A percentile compares a stretch with the other conserved stretches of the same genome.
phyloP scores from a whole-genome alignment of 257 asterid genomes.

The Capsicum baccatum region DNA sequence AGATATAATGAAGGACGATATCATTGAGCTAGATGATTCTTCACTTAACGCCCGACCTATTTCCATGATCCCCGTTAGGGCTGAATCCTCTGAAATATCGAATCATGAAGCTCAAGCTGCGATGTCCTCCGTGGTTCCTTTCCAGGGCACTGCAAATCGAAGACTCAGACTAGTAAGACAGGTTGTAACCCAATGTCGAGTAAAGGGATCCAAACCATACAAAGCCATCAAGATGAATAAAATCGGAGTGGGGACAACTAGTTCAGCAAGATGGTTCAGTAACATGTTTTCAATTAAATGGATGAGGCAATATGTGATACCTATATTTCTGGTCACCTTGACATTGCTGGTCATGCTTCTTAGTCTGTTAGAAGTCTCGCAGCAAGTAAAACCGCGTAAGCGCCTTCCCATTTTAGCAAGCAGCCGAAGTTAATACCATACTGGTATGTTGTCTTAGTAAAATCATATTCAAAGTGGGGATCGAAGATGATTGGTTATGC shows the following conservation, averaged over 20 bases:
- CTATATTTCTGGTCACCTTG: constrained; percentile 5
- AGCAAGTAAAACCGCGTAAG: constrained; percentile 1
- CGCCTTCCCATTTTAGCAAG: background rate
- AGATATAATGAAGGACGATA: constrained; percentile 86
- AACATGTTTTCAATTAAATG: background rate
- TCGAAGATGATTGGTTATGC: background rate
- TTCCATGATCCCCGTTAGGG: constrained; percentile 12
- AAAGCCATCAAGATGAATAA: constrained; percentile 5
- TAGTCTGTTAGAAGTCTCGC: background rate
- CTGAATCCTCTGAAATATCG: constrained; percentile 32
- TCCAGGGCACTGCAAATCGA: constrained; percentile 69
- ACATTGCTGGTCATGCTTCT: constrained; percentile 26
- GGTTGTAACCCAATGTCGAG: background rate
- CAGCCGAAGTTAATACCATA: background rate
- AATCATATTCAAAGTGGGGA: background rate
- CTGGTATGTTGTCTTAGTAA: background rate
- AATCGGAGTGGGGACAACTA: background rate
- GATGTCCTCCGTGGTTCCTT: constrained; percentile 33
- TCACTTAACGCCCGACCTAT: constrained; percentile 33
- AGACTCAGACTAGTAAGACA: constrained; percentile 52
- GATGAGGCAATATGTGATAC: constrained; percentile 12
- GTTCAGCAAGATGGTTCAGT: constrained; percentile 13
- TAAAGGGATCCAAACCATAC: background rate
- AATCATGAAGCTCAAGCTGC: constrained; percentile 38
- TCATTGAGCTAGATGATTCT: constrained; percentile 67